Evolutionary conservation across 805 yeast species (phyloP), one percentile per base, ranked within the genome.

Genomic region (Teunomyces lycoperdinae): DNA sequence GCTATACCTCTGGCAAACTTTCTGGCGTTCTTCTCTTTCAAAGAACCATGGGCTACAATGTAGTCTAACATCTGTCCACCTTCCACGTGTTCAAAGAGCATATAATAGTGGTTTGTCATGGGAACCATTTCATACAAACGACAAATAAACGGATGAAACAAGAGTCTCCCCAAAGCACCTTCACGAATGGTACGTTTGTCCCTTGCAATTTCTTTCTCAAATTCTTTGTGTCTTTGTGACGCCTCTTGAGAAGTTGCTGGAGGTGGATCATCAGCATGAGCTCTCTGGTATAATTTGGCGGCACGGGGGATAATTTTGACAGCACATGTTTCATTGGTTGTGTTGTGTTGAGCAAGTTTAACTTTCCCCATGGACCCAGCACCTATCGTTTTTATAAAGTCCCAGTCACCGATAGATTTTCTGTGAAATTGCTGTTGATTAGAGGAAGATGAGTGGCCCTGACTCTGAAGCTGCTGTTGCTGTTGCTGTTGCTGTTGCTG

Each of bases 341-440:
- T 67, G 55, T 87, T 80, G 70, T 91, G 96, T 58, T 82, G 84
- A 1, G 98, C 98, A 34, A 94, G 74, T 69, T 94, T 94, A 43
- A 94, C 99, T 66, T 92, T 95, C 50, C 99, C 99, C 99, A 94
- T 94, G 0, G 97, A 89, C 3, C 99, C 99, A 2, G 98, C 96
- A 38, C 99, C 99, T 41, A 94, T 87, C 2, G 97, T 90, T 67
- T 89, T 89, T 49, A 88, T 78, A 58, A 92, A 91, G 57, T 89
- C 96, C 99, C 99, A 92, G 55, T 94, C 97, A 10, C 98, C 99
- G 46, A 92, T 85, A 4, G 96, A 79, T 50, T 85, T 86, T 54
- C 98, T 81, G 64, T 90, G 92, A 57, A 87, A 87, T 56, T 79
- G 83, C 53, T 73, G 74, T 38, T 38, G 41, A 17, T 38, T 38